Evolutionary conservation across 2,329 filamentous ascomycete species (phyloP), one percentile per base, ranked within the genome.

Genomic region (Aspergillus novofumigatus): DNA sequence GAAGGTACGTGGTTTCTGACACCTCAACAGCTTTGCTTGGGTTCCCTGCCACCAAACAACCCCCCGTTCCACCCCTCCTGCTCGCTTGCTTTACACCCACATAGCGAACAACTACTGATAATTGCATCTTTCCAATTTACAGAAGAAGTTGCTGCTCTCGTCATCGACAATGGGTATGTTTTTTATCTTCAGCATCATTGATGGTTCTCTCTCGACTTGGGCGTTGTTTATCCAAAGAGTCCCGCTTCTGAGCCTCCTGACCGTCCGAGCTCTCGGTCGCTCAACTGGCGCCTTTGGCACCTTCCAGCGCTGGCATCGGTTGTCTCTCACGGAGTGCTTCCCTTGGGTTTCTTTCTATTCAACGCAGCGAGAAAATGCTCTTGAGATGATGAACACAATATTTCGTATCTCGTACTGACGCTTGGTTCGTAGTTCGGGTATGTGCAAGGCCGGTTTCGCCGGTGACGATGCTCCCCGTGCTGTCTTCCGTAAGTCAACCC

Each of bases 131-230:
- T 63, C 70, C 63, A 23, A 62, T 62, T 65, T 82, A 81, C 78
- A 97, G 94, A 99, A 87, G 94, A 99, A 91, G 94, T 99, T 83
- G 94, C 94, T 81, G 94, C 94, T 82, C 92, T 99, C 91, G 94
- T 99, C 83, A 97, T 99, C 84, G 94, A 99, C 92, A 99, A 99
- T 97, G 94, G 94, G 94, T 99, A 93, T 91, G 92, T 84, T 81
- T 20, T 68, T 67, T 70, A 66, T 69, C 62, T 61, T 61, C 65
- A 59, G 48, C 52, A 61, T 61, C 57, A 58, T 49, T 51, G 29
- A 41, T 58, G 47, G 32, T 53, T 57, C 51, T 53, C 44, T 23
- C 44, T 47, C 44, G 44, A 47, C 14, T 26, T 23, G 9, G 21
- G 21, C 23, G 10, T 11, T 47, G 44, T 47, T 47, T 47, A 47